Evolutionary conservation across 495 filamentous ascomycete genomes (phyloP), one percentile per base, ranked within the genome.

Genomic region (Talaromyces stipitatus): DNA sequence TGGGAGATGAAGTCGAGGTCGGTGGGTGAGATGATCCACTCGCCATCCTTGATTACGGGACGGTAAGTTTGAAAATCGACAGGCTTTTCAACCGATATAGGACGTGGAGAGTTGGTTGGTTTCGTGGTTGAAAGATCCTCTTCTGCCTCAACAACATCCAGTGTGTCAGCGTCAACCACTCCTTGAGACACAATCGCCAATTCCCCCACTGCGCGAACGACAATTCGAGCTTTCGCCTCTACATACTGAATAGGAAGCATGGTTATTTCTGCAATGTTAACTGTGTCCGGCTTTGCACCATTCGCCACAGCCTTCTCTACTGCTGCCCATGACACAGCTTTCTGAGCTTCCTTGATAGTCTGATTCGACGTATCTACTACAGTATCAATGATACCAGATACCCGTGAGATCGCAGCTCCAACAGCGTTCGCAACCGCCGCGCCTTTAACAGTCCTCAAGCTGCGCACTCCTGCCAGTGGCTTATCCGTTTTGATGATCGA

Each of bases 1-100:
- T 73, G 76, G 1, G 78, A 69, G 20, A 87, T 79, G 69, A 78
- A 87, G 11, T 64, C 38, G 4, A 85, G 70, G 64, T 87, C 83
- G 0, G 76, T 79, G 45, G 80, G 71, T 70, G 55, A 85, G 56
- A 66, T 78, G 71, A 83, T 81, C 84, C 38, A 79, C 64, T 32
- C 46, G 1, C 24, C 18, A 18, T 61, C 47, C 30, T 61, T 55
- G 7, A 66, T 48, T 7, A 58, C 5, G 6, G 64, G 64, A 2
- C 57, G 53, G 22, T 67, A 67, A 1, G 48, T 52, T 14, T 61
- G 24, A 11, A 63, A 7, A 36, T 58, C 38, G 7, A 60, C 50
- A 12, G 8, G 18, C 12, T 33, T n/a, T 43, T 43, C 38, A n/a
- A 22, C 38, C 8, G 3, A 12, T 7, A 22, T 7, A 16, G 11